Conservation (phyloP, 164 flowering plant species). For the Nelumbo lutea region DNA sequence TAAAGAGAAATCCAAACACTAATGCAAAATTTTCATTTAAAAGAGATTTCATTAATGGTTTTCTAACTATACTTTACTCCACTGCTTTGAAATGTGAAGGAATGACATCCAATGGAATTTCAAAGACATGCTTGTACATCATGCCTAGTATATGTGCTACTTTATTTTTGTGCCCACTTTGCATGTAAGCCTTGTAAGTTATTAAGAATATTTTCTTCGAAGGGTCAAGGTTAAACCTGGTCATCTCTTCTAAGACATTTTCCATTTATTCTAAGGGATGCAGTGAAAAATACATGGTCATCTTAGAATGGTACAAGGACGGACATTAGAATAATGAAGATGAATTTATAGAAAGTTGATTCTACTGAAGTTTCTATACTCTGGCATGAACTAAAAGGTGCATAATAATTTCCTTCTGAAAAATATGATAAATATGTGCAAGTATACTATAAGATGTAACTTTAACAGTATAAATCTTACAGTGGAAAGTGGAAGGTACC, state of each 20-base stretch:
- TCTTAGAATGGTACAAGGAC: slow-evolving; percentile 66
- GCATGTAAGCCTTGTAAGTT: slow-evolving; percentile 50
- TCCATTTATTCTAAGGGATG: slow-evolving; percentile 72
- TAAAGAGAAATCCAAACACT: too few species aligned
- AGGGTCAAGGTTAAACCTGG: slow-evolving; percentile 22
- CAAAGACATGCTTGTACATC: slow-evolving; percentile 72
- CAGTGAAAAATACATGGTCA: slow-evolving; percentile 62
- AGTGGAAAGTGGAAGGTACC: slow-evolving; percentile 36
- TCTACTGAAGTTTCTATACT: too few species aligned
- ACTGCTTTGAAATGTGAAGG: slow-evolving; percentile 4
- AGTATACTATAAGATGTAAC: neutral
- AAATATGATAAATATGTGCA: neutral
- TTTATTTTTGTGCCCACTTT: slow-evolving; percentile 35
- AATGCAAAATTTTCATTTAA: too few species aligned
- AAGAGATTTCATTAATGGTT: too few species aligned
- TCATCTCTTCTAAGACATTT: slow-evolving; percentile 63
- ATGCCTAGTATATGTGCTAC: slow-evolving; percentile 40
- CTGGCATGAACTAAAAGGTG: too few species aligned
- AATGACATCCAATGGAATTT: slow-evolving; percentile 30
- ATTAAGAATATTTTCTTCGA: slow-evolving; percentile 60
- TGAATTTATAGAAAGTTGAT: too few species aligned
- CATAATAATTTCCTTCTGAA: neutral
- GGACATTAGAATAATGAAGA: slow-evolving; percentile 21
- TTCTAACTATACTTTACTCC: too few species aligned
- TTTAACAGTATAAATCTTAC: neutral